Evolutionary conservation across 2,329 filamentous ascomycete genomes (phyloP), one percentile per base, ranked within the genome.

Genomic region (Alternaria angustiovoidea): DNA sequence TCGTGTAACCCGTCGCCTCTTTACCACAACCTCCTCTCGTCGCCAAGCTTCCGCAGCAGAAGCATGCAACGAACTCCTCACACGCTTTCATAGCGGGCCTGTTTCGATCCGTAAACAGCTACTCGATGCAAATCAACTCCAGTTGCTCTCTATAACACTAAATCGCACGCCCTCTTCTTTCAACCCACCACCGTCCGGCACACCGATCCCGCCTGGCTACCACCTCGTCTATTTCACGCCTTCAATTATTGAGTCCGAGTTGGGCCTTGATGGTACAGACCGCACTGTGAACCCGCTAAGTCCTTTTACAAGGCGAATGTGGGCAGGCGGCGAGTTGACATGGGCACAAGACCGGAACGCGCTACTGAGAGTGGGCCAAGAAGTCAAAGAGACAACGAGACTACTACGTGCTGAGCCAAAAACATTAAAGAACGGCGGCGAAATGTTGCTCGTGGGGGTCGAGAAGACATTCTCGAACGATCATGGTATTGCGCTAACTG

Each of bases 201-300:
- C 72, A 7, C 73, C 74, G 18, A 54, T 91, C 4, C 89, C 90
- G 0, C 85, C 87, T 28, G 91, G 90, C 26, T 90, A 96, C 77
- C 94, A 97, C 77, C 85, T 97, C 18, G 88, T 94, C 63, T 96
- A 97, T 81, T 97, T 97, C 79, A 93, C 93, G 51, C 87, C 92
- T 14, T 87, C 89, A 65, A 84, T 90, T 22, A 81, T 86, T 1
- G 82, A 88, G 36, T 86, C 85, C 5, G 75, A 83, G 39, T 85
- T 98, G 39, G 85, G 92, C 14, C 82, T 87, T 1, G 95, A 98
- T 80, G 94, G 94, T 57, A 96, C 94, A 1, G 94, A 98, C 75
- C 84, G 87, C 2, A 85, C 89, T 51, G 92, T 96, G 73, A 89
- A 85, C 22, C 94, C 94, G 0, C 90, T 91, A 1, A 73, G 75